These are phyloP conservation scores for Talaromyces verruculosus DNA, from an alignment of 2,329 filamentous ascomycete genomes.

Conservation along the genomic window DNA sequence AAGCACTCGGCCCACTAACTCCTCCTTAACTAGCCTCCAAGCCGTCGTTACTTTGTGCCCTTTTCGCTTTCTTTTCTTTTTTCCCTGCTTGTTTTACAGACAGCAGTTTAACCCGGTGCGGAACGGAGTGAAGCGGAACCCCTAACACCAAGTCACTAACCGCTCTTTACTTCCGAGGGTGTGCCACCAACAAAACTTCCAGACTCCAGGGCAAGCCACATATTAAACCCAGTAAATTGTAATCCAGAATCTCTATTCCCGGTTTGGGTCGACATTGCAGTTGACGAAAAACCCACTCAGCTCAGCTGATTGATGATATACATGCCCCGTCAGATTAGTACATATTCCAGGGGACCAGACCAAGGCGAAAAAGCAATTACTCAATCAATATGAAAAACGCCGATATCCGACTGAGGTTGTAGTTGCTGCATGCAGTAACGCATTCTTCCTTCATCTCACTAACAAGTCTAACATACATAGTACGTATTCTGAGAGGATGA, in stretches of 20 bases:
- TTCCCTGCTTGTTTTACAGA: neutral
- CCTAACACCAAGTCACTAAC: neutral
- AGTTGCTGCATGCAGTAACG: neutral
- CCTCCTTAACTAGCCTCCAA: neutral
- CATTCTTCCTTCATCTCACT: neutral
- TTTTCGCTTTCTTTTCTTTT: neutral
- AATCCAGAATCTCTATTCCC: neutral
- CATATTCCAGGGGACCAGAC: neutral
- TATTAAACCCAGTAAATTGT: neutral
- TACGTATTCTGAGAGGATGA: neutral
- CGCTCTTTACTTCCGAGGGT: constrained; percentile 6
- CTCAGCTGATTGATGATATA: constrained; percentile 1
- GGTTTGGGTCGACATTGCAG: constrained; percentile 5
- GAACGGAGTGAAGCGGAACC: neutral
- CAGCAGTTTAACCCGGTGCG: neutral
- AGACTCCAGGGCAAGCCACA: neutral
- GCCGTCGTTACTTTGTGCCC: constrained; percentile 5
- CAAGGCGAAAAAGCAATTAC: constrained; percentile 1
- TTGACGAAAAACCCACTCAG: neutral
- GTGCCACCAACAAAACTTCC: constrained; percentile 1
- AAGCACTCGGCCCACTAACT: neutral
- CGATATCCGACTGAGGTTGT: constrained; percentile 1
- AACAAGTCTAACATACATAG: neutral
- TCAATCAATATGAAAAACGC: constrained; percentile 7
- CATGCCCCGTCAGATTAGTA: neutral